phyloP scores from a whole-genome alignment of 2,329 filamentous ascomycete genomes.

The Fusarium staphyleae region DNA sequence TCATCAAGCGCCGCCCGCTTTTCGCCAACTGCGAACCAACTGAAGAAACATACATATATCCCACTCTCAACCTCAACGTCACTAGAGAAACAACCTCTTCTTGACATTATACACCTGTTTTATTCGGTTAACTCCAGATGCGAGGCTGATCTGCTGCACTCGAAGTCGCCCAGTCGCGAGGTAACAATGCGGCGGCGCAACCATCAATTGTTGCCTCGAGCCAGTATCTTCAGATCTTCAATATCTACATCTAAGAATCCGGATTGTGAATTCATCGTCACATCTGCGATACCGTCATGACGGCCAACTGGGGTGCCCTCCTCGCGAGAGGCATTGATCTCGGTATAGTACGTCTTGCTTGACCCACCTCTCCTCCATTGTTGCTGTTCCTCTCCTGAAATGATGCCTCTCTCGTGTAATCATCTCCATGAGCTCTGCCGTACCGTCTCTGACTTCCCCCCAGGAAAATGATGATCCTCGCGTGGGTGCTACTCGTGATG shows the following conservation, averaged over 20 bases:
- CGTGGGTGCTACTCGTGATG: conserved; percentile 46
- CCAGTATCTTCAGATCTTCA: not conserved
- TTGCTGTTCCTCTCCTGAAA: not conserved
- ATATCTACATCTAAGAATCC: not conserved
- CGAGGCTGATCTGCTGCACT: not conserved
- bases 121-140: conserved; percentile 10
- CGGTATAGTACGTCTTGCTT: conserved; percentile 17
- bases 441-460: not conserved
- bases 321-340: conserved; percentile 23
- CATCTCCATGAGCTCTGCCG: not conserved
- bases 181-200: conserved; percentile 25
- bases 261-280: not conserved
- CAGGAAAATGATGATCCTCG: conserved; percentile 44
- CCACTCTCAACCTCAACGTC: not conserved
- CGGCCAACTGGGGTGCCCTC: conserved; percentile 19
- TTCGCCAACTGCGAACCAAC: not conserved
- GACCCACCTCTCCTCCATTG: too few species aligned
- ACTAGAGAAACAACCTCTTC: not conserved
- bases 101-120: not conserved
- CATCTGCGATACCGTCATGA: conserved; percentile 13
- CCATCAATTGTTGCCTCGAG: conserved; percentile 5
- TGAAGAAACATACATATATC: not conserved
- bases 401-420: not conserved
- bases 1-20: not conserved
- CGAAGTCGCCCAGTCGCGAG: conserved; percentile 11